A percentile compares a stretch with the other conserved stretches of the same genome.
Conservation (phyloP, 129 eudicot genomes). For the Oenanthe sinensis region DNA sequence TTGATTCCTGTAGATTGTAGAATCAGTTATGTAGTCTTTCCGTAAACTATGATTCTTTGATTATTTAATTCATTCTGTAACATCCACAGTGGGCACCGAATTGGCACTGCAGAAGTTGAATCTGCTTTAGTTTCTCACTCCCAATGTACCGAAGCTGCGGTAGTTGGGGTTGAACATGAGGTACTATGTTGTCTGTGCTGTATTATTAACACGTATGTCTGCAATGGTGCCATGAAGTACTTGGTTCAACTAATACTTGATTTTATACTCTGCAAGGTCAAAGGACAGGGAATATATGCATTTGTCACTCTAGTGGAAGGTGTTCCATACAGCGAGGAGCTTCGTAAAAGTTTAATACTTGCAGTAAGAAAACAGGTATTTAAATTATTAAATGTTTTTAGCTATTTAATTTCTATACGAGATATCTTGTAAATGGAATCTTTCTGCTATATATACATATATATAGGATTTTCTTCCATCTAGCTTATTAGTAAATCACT, state of each 20-base stretch:
- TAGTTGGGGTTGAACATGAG: constrained; percentile 98
- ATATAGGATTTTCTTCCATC: no score
- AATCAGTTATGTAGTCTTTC: background rate
- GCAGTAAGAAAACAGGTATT: constrained; percentile 75
- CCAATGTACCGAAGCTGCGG: constrained; percentile 97
- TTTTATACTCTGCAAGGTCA: constrained; percentile 38
- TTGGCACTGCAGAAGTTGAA: constrained; percentile 99
- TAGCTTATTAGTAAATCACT: no score
- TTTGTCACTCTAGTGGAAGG: constrained; percentile 88
- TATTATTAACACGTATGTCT: background rate
- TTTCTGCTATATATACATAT: background rate
- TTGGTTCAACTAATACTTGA: background rate
- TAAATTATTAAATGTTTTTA: background rate
- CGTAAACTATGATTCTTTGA: background rate
- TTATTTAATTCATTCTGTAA: constrained; percentile 8
- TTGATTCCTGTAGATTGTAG: background rate
- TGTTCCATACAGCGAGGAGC: constrained; percentile 83
- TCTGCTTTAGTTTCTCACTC: constrained; percentile 94
- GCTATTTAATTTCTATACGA: background rate
- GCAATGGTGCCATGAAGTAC: background rate
- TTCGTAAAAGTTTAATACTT: constrained; percentile 63
- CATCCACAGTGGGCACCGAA: constrained; percentile 79
- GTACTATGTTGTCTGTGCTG: constrained; percentile 25
- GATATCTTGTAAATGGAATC: no score
- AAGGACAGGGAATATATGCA: constrained; percentile 96